Conservation (phyloP, 257 asterid genomes). For the Anisodus tanguticus region DNA sequence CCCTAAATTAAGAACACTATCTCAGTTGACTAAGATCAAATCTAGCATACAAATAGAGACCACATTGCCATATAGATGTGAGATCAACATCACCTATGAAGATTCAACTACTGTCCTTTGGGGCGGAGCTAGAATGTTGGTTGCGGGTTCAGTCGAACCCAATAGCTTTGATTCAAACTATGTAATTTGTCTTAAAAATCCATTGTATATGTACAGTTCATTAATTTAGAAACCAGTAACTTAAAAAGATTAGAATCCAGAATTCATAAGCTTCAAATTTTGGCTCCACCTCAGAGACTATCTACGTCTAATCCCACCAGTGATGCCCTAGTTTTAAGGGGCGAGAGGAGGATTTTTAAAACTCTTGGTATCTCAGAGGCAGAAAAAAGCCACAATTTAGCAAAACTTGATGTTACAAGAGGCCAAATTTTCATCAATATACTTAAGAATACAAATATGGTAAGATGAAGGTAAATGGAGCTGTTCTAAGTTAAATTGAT, state of each 20-base stretch:
- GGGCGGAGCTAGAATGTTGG: too few relatives aligned
- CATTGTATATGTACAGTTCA: too few relatives aligned
- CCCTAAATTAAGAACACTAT: constrained; percentile 12
- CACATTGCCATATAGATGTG: not conserved
- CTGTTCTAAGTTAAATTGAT: not conserved
- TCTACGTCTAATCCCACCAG: not conserved
- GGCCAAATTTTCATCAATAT: not conserved
- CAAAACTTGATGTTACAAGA: not conserved
- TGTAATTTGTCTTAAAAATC: too few relatives aligned
- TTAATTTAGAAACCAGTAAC: too few relatives aligned
- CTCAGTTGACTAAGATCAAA: not conserved
- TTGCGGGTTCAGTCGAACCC: too few relatives aligned
- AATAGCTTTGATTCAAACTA: too few relatives aligned
- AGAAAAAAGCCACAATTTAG: not conserved
- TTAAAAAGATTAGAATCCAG: too few relatives aligned
- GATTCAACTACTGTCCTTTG: not conserved
- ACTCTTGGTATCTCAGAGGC: not conserved
- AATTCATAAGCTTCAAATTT: too few relatives aligned
- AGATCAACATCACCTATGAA: not conserved
- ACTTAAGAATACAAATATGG: not conserved
- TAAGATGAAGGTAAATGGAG: not conserved
- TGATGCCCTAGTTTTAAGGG: not conserved
- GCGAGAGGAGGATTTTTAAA: not conserved
- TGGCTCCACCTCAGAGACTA: not conserved
- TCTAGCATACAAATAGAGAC: not conserved